These are phyloP conservation scores for Phycomyces blakesleeanus DNA, from an alignment of 192 early-diverging fungal genomes.

Conservation along the genomic window DNA sequence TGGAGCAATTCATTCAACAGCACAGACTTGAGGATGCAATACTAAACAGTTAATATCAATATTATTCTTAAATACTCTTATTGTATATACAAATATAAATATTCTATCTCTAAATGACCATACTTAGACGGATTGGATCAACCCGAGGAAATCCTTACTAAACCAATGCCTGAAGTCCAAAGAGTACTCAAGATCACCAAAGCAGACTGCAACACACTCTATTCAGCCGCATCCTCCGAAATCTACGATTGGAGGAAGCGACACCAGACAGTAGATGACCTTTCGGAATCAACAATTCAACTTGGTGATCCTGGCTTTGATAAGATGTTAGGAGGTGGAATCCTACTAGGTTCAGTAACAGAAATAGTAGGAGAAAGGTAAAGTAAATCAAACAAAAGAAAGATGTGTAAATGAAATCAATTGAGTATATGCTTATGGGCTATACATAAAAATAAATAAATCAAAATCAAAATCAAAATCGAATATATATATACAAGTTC, in stretches of 20 bases:
- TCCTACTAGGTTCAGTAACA: conserved; percentile 56
- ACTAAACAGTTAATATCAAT: too few relatives aligned
- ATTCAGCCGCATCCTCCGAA: not conserved
- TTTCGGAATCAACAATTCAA: not conserved
- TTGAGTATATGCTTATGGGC: too few relatives aligned
- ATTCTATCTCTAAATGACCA: too few relatives aligned
- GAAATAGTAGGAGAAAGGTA: conserved; percentile 73
- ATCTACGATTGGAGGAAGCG: conserved; percentile 11
- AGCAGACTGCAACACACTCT: not conserved
- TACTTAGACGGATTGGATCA: conserved; percentile 18
- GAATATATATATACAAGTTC: too few relatives aligned
- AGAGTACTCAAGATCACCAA: not conserved
- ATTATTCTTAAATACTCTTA: too few relatives aligned
- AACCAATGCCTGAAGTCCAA: conserved; percentile 6
- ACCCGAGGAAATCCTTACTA: conserved; percentile 9
- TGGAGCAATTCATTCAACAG: too few relatives aligned
- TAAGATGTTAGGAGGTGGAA: conserved; percentile 53
- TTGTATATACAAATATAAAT: too few relatives aligned
- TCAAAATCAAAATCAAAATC: not conserved
- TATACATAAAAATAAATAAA: not conserved
- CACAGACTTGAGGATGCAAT: too few relatives aligned
- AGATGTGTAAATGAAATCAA: too few relatives aligned
- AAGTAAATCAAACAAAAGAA: conserved; percentile 16
- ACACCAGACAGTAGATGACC: not conserved
- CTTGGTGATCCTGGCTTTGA: conserved; percentile 54